Base-by-base conservation (phyloP, 2,329 filamentous ascomycete genomes). In the Ophiostoma sp. region DNA sequence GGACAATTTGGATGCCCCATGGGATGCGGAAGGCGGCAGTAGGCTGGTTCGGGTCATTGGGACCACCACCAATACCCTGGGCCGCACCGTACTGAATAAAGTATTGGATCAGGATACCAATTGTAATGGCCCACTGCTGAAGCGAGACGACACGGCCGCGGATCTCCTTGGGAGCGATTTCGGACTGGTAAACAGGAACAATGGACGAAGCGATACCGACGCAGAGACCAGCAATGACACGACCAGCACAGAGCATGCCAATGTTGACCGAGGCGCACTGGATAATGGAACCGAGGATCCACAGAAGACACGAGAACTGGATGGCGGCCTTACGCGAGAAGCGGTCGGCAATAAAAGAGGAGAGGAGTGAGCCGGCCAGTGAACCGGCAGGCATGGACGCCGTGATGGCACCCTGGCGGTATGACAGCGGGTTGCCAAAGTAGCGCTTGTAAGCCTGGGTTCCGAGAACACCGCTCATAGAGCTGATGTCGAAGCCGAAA, bases 401-500 rank as follows among this genome's bases (percentile, higher is more conserved):
- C 2, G 91, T 92, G 79, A 93, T 93, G 63, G 87, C 91, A 61
- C 91, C 91, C 81, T 93, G 91, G 0, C 86, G 84, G 76, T 87
- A 85, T 0, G 84, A 86, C 22, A 80, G 79, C 2, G 87, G 87
- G 72, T 93, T 87, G 77, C 89, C 84, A 82, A 94, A 94, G 81
- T 92, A 94, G 78, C 88, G 89, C 77, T 89, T 89, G 80, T 94
- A 94, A 64, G 90, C 87, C 73, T 89, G 81, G 0, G 90, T 92
- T 39, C 89, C 89, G 50, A 94, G 84, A 31, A 90, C 88, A 63
- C 88, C 89, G 50, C 88, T 90, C 91, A 94, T 93, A 59, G 90
- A 92, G 72, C 87, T 89, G 78, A 94, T 93, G 82, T 94, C 92
- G 79, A 94, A 94, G 77, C 92, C 93, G 78, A 94, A 94, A 33